Conservation (phyloP, 345 rosid genomes). For the thale cress (Arabidopsis thaliana) region DNA sequence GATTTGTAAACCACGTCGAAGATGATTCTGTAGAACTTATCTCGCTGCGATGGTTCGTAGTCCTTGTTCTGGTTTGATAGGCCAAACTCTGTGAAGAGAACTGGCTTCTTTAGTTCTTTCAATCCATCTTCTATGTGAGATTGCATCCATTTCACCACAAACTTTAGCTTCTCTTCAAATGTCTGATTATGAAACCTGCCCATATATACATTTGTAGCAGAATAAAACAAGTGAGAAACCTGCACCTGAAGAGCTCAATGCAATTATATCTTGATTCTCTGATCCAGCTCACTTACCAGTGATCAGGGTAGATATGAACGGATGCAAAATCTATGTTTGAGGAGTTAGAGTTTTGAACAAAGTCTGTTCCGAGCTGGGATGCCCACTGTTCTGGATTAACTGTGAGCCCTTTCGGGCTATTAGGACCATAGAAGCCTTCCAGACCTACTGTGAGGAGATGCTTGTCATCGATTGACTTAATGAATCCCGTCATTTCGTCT, state of each 20-base stretch:
- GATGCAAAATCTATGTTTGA: slow-evolving; percentile 73
- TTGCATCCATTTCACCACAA: slow-evolving; percentile 67
- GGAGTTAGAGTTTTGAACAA: slow-evolving; percentile 61
- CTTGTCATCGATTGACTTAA: slow-evolving; percentile 77
- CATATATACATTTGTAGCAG: not conserved
- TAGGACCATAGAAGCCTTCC: slow-evolving; percentile 89
- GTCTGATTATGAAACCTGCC: slow-evolving; percentile 60
- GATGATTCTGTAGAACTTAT: slow-evolving; percentile 54
- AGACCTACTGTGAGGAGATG: slow-evolving; percentile 83
- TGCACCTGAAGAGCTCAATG: not conserved
- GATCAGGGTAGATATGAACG: slow-evolving; percentile 85
- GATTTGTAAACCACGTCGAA: slow-evolving; percentile 63
- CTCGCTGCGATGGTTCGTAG: slow-evolving; percentile 63
- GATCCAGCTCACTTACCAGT: slow-evolving; percentile 54
- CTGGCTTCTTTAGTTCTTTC: slow-evolving; percentile 65
- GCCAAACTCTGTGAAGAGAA: slow-evolving; percentile 79
- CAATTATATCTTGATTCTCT: not conserved
- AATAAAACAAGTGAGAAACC: not conserved
- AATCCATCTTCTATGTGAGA: slow-evolving; percentile 82
- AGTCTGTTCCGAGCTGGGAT: slow-evolving; percentile 74
- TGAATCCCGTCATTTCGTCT: slow-evolving; percentile 72
- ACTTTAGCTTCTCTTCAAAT: slow-evolving; percentile 66
- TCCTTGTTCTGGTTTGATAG: slow-evolving; percentile 69
- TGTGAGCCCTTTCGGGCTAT: slow-evolving; percentile 63
- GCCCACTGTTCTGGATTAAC: slow-evolving; percentile 83